Evolutionary conservation across 1,284 basidiomycete species (phyloP), one percentile per base, ranked within the genome.

Genomic region (Polyporus tsugae): DNA sequence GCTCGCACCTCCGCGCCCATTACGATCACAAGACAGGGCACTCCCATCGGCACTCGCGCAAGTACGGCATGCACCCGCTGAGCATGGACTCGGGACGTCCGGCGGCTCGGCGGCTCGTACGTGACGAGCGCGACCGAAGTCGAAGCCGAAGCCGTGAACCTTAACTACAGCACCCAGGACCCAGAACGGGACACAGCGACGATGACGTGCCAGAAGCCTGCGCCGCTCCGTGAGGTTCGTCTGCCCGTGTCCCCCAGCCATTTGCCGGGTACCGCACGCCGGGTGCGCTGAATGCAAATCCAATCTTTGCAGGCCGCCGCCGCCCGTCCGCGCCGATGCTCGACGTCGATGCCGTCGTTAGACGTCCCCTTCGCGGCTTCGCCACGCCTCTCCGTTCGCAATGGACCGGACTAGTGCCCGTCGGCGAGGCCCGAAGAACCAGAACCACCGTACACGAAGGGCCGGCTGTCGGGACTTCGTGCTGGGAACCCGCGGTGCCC

Each of bases 381-480:
- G 19, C 35, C 33, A 38, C 35, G 33, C 10, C 33, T 38, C 55
- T 58, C 55, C 55, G 55, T 58, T 35, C 55, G 33, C 57, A 35
- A 36, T 53, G 35, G 57, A 25, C 44, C 46, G 46, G 46, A 49
- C 46, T 49, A 49, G 58, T 36, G 39, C 41, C 52, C 33, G 38
- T 52, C 65, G 64, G 69, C 52, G 58, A 68, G 44, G 46, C 62
- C 64, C 62, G 25, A 10, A 17, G 52, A 63, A 61, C 66, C 53
- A 63, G 57, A n/a, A 57, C 22, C 61, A 38, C 46, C 29, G 29
- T 2, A 29, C 57, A 46, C 59, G 58, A 61, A 39, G 55, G 46
- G 35, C 69, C 70, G 62, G 62, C 60, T n/a, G 49, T 63, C 63
- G 62, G 52, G 29, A 33, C 39, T 33, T 68, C 64, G 64, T 55